phyloP scores from a whole-genome alignment of 345 rosid species.

The Alliaria petiolata region DNA sequence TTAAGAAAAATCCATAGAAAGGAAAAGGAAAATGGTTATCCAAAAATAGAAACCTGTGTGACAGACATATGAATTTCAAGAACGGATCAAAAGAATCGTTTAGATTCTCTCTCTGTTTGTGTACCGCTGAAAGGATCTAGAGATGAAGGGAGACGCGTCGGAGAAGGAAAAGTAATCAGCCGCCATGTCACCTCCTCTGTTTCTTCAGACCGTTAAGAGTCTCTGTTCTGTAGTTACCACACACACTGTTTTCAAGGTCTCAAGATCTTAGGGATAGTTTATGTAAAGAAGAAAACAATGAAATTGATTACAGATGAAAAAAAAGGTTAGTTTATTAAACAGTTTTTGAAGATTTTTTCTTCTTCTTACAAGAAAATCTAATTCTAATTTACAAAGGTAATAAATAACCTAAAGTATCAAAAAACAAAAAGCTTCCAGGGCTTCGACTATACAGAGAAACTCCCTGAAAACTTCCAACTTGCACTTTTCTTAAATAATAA shows the following conservation, averaged over 20 bases:
- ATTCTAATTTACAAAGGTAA: slow-evolving; percentile 10
- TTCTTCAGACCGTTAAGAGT: not conserved
- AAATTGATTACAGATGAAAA: not conserved
- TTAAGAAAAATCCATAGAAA: not conserved
- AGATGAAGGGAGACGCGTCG: not conserved
- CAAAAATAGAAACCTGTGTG: slow-evolving; percentile 8
- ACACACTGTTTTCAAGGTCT: not conserved
- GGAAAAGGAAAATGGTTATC: not conserved
- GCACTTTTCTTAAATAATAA: slow-evolving; percentile 4
- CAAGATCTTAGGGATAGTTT: not conserved
- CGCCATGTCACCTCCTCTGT: not conserved
- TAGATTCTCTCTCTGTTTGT: not conserved
- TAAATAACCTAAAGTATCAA: not conserved
- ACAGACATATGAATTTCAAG: not conserved
- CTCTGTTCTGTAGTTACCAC: not conserved
- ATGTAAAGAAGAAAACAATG: too few relatives aligned
- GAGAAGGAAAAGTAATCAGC: not conserved
- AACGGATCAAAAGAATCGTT: not conserved
- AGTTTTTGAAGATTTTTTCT: slow-evolving; percentile 22
- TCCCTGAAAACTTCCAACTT: slow-evolving; percentile 13
- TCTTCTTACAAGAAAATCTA: slow-evolving; percentile 25
- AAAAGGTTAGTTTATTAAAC: slow-evolving; percentile 31
- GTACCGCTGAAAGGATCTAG: not conserved
- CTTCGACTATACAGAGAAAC: slow-evolving; percentile 19
- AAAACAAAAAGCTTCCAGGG: slow-evolving; percentile 12